Conservation (phyloP, 805 yeast species). For the Myxozyma neglecta region DNA sequence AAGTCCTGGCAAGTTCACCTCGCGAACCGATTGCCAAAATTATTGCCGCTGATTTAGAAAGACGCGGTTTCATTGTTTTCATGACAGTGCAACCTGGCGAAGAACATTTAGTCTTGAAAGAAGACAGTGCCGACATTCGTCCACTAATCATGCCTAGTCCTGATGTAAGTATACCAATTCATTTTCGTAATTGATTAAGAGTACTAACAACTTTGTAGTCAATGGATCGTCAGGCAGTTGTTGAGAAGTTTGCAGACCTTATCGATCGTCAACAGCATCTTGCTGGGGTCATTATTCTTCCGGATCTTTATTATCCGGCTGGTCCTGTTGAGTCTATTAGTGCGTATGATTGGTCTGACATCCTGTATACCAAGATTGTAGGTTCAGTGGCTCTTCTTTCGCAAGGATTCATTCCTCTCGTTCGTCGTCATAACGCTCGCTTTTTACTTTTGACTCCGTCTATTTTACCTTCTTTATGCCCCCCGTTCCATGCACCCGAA, state of each 20-base stretch:
- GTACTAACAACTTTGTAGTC: conserved; percentile 6
- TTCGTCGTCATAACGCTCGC: conserved; percentile 52
- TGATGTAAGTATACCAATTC: conserved; percentile 11
- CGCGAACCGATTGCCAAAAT: conserved; percentile 69
- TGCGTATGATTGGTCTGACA: conserved; percentile 52
- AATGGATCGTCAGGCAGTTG: conserved; percentile 22
- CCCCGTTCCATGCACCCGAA: conserved; percentile 68
- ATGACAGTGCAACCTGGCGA: conserved; percentile 65
- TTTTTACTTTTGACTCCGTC: conserved; percentile 56
- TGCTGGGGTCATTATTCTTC: conserved; percentile 67
- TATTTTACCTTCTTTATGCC: conserved; percentile 53
- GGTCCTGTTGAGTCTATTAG: conserved; percentile 66
- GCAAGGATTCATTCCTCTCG: conserved; percentile 56
- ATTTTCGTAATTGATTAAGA: neutral
- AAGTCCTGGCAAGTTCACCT: conserved; percentile 70
- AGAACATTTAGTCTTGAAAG: conserved; percentile 51
- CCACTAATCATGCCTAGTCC: conserved; percentile 52
- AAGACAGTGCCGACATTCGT: conserved; percentile 67
- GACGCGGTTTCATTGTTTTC: conserved; percentile 78
- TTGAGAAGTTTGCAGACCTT: conserved; percentile 28
- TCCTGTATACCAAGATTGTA: conserved; percentile 48
- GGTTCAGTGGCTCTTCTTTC: conserved; percentile 54
- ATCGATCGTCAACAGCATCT: conserved; percentile 47
- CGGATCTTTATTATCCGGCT: conserved; percentile 64
- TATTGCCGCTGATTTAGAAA: conserved; percentile 70